phyloP scores from a whole-genome alignment of 306 rosid genomes.

The Dryas alaskensis region DNA sequence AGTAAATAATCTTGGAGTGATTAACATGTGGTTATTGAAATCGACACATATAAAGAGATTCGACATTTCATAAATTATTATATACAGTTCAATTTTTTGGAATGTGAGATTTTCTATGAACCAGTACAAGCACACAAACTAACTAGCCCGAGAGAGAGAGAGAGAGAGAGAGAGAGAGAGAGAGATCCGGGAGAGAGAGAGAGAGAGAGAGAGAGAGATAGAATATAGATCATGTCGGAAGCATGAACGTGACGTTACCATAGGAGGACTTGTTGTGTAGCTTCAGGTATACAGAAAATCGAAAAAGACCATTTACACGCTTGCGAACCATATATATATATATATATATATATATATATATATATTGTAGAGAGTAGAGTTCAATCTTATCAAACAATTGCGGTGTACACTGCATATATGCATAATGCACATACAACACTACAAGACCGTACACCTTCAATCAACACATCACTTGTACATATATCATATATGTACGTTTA shows the following conservation, averaged over 20 bases:
- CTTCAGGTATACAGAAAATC: no score
- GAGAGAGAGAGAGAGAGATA: neutral
- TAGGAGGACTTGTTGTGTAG: neutral
- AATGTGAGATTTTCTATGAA: no score
- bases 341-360: no score
- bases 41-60: no score
- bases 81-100: no score
- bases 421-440: neutral
- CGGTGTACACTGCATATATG: no score
- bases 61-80: no score
- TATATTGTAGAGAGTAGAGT: neutral
- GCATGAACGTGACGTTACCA: neutral
- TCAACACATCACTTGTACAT: neutral
- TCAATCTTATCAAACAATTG: neutral
- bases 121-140: no score
- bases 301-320: neutral
- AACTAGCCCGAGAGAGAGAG: no score
- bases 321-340: neutral
- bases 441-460: neutral
- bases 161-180: neutral
- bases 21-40: no score
- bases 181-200: neutral
- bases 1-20: no score
- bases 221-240: neutral
- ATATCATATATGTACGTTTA: no score